Evolutionary conservation across 768 basidiomycete genomes (phyloP).

Genomic region (Brasilioporus rufonigricans): DNA sequence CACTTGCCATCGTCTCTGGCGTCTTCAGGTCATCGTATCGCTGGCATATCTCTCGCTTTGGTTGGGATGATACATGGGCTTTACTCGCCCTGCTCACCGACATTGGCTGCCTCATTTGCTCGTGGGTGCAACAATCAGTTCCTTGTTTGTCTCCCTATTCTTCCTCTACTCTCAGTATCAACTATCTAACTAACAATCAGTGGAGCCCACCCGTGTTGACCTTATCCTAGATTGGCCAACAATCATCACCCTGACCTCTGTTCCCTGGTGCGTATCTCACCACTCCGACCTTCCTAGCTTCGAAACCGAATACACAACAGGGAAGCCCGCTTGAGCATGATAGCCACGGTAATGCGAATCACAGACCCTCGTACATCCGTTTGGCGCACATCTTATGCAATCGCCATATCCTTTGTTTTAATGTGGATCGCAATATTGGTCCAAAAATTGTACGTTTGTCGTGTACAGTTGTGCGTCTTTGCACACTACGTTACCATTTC

Average conservation of each 20-base stretch:
- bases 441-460: conserved; percentile 6
- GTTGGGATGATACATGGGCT: conserved; percentile 19
- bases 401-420: conserved; percentile 8
- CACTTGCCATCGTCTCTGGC: conserved; percentile 9
- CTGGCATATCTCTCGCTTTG: conserved; percentile 13
- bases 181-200: not conserved
- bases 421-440: conserved; percentile 13
- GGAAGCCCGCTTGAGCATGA: conserved; percentile 20
- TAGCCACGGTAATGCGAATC: conserved; percentile 8
- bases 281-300: not conserved
- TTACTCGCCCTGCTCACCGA: conserved; percentile 16
- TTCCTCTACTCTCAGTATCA: not conserved
- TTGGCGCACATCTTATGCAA: not conserved
- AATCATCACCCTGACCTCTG: conserved; percentile 1
- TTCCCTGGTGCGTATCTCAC: conserved; percentile 9
- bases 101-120: conserved; percentile 1
- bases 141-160: not conserved
- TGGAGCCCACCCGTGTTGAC: not conserved
- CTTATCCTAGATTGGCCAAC: conserved; percentile 4
- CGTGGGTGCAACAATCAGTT: conserved; percentile 4
- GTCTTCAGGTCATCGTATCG: conserved; percentile 15
- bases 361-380: not conserved
- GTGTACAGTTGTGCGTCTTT: not conserved
- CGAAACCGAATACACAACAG: not conserved
- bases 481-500: conserved; percentile 1